phyloP scores from a whole-genome alignment of 208 protist genomes.

The Angomonas deanei region DNA sequence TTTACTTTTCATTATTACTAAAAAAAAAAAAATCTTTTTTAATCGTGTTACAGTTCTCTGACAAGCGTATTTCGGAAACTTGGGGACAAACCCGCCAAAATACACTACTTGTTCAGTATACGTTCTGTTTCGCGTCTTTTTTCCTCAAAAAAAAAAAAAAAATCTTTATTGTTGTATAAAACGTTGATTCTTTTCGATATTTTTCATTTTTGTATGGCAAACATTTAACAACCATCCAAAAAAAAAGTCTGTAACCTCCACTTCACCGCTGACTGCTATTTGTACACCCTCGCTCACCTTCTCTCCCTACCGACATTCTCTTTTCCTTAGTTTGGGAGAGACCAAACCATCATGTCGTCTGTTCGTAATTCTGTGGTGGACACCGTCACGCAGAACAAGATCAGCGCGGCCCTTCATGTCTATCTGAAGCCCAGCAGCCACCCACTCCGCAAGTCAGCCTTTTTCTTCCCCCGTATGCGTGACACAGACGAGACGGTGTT shows the following conservation, averaged over 20 bases:
- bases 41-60: not conserved
- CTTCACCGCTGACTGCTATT: not conserved
- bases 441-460: slow-evolving; percentile 58
- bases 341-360: not conserved
- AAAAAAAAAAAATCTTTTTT: not conserved
- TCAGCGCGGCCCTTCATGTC: slow-evolving; percentile 14
- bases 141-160: not conserved
- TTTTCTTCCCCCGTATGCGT: slow-evolving; percentile 74
- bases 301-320: not conserved
- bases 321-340: no score
- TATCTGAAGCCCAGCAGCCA: slow-evolving; percentile 71
- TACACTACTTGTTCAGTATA: no score
- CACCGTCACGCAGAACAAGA: not conserved
- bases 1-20: not conserved
- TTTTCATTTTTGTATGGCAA: slow-evolving; percentile 2
- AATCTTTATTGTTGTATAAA: not conserved
- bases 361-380: not conserved
- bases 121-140: not conserved
- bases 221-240: no score
- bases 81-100: slow-evolving; percentile 20
- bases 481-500: slow-evolving; percentile 14
- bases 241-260: no score
- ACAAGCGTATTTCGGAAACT: slow-evolving; percentile 7
- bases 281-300: not conserved
- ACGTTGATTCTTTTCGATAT: not conserved